Evolutionary conservation across 345 rosid genomes (phyloP).

Genomic region (Linum lewisii): DNA sequence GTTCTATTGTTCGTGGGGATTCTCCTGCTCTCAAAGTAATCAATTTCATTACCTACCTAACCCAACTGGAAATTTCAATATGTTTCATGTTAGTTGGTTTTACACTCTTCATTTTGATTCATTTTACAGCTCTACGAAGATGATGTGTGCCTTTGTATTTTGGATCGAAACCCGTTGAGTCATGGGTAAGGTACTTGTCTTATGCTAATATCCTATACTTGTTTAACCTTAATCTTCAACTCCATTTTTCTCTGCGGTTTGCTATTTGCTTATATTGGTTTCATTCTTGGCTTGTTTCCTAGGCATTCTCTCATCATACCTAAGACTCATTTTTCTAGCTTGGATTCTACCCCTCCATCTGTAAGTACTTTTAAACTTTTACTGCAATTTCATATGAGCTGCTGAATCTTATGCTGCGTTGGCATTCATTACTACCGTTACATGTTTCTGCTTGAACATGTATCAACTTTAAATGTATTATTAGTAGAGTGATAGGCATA

Average conservation of each 20-base stretch:
- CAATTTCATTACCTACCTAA: not conserved
- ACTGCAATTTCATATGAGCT: not conserved
- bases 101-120: not conserved
- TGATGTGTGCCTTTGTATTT: slow-evolving; percentile 72
- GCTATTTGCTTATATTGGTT: slow-evolving; percentile 3
- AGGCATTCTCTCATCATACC: slow-evolving; percentile 97
- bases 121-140: slow-evolving; percentile 76
- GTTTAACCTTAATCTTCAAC: not conserved
- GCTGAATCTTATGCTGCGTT: not conserved
- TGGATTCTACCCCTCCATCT: slow-evolving; percentile 78
- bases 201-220: not conserved
- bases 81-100: not conserved
- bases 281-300: slow-evolving; percentile 13
- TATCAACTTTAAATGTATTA: too few relatives aligned
- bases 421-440: not conserved
- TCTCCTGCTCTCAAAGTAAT: slow-evolving; percentile 63
- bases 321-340: slow-evolving; percentile 65
- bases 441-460: too few relatives aligned
- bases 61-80: not conserved
- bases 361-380: slow-evolving; percentile 42
- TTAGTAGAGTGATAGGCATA: too few relatives aligned
- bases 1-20: slow-evolving; percentile 66
- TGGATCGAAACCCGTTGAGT: slow-evolving; percentile 70
- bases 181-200: slow-evolving; percentile 69
- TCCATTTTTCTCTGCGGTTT: not conserved